Base-by-base conservation (phyloP, 495 filamentous ascomycete genomes). In the Staphylotrichum tortipilum region DNA sequence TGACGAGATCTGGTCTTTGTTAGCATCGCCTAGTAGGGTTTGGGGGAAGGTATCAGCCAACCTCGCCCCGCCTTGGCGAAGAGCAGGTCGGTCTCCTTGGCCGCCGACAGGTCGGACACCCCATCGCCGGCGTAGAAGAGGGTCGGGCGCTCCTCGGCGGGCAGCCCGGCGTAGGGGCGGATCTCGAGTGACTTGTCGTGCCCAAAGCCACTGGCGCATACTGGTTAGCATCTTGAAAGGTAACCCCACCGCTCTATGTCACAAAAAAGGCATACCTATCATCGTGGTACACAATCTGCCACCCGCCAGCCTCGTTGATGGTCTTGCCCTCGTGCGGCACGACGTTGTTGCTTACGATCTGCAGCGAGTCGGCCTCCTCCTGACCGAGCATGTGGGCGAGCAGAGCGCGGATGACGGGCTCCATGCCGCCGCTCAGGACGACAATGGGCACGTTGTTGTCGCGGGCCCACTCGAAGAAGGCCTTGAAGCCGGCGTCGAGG, bases 171-270 rank as follows among this genome's bases (percentile, higher is more conserved):
- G 62, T 95, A 96, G 2, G 84, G 85, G 55, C 85, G 81, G 58
- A 98, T 89, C 54, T 86, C 85, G 30, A 88, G 67, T 24, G 82
- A 86, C 76, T 98, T 96, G 74, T 98, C 91, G 57, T 98, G 91
- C 9, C 91, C 91, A 56, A 90, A 92, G 41, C 80, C 76, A 57
- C 86, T 91, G 50, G 30, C 2, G 49, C 7, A 8, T 35, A n/a
- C 8, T 19, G 3, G 34, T 59, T 23, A 60, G 49, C 29, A 35
- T 24, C 23, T 45, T n/a, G n/a, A n/a, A n/a, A n/a, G n/a, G n/a
- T n/a, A n/a, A n/a, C n/a, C 29, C n/a, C 19, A 18, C 41, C 39
- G 0, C 28, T 9, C 12, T 22, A 7, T 12, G 12, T 49, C 2
- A 19, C 15, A 4, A 7, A 29, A 40, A 2, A 37, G n/a, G 11